Evolutionary conservation across 768 basidiomycete genomes (phyloP), one percentile per base, ranked within the genome.

Genomic region (Xerocomellus chrysenteron): DNA sequence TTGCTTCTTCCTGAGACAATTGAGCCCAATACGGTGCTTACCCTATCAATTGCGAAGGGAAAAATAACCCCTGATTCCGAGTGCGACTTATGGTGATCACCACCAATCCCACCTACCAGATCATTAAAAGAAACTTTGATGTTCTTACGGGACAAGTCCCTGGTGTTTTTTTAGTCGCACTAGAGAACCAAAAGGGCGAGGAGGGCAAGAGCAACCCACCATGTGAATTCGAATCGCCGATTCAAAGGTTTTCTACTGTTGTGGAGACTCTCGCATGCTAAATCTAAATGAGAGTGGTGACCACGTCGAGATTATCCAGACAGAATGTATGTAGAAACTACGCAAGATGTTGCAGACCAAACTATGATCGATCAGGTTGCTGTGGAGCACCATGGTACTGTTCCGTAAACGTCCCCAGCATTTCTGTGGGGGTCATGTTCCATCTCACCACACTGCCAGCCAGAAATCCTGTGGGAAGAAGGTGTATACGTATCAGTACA

Each of bases 401-500:
- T 21, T 52, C 50, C 12, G 43, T 14, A 33, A 67, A 45, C 11
- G 49, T 62, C 10, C 56, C 58, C 12, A 64, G 10, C 60, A 67
- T 69, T 54, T 69, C 53, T 19, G 61, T 58, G 16, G 67, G 65
- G 12, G 62, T 69, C 62, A 68, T 69, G 17, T 62, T 67, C 67
- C 70, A 71, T 57, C 67, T 66, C 33, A 70, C 52, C 26, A 63
- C 61, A 26, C 71, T 70, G 6, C 68, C 70, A 26, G 68, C 64
- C 45, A 71, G 53, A 57, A 68, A 72, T 19, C 67, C 70, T 71
- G 44, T 21, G 2, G 21, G 17, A 46, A 28, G 30, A 35, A 9
- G 28, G 7, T 32, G 17, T 17, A 28, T 14, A 12, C 17, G 21
- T 17, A 50, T 72, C 47, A 72, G 63, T 10, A 43, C 5, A 43